Evolutionary conservation across 768 basidiomycete species (phyloP), one percentile per base, ranked within the genome.

Genomic region (Boletus subcaerulescens): DNA sequence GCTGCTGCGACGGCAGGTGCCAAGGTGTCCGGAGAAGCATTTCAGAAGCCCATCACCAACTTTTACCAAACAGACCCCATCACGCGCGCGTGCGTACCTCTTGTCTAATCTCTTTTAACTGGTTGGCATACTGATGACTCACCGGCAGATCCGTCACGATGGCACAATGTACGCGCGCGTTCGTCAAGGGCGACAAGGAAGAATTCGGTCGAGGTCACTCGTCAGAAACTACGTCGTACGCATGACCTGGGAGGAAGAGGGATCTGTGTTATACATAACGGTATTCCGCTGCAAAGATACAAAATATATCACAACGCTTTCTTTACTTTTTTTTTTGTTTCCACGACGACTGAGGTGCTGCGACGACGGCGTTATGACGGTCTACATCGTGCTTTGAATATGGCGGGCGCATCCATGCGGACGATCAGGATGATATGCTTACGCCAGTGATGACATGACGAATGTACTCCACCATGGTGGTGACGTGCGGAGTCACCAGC

Each of bases 31-130:
- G 79, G 82, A 18, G 71, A 71, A 40, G 74, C 82, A 18, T 85
- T 97, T 73, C 79, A 77, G 72, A 90, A 87, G 72, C 90, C 93
- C 0, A 88, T 99, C 60, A 61, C 74, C 48, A 97, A 97, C 76
- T 98, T 98, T 74, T 99, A 98, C 74, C 87, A 93, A 73, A 98
- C 96, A 11, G 96, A 98, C 72, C 84, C 91, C 26, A 93, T 98
- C 68, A 94, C 93, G 42, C 79, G 95, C 79, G 91, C 92, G 83
- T 94, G 64, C 73, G 93, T 89, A 39, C 8, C 31, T 48, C 36
- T 46, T 24, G 4, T 50, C 46, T 41, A 13, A 17, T 13, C 15
- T 20, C 9, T 36, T 13, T 3, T 15, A 9, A 17, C 6, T n/a
- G 2, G 18, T 3, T 32, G 29, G 39, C 18, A 8, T 53, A 15